A percentile compares a stretch with the other conserved stretches of the same genome.
phyloP scores from a whole-genome alignment of 176 grass and related monocot genomes.

The Oryza longistaminata region DNA sequence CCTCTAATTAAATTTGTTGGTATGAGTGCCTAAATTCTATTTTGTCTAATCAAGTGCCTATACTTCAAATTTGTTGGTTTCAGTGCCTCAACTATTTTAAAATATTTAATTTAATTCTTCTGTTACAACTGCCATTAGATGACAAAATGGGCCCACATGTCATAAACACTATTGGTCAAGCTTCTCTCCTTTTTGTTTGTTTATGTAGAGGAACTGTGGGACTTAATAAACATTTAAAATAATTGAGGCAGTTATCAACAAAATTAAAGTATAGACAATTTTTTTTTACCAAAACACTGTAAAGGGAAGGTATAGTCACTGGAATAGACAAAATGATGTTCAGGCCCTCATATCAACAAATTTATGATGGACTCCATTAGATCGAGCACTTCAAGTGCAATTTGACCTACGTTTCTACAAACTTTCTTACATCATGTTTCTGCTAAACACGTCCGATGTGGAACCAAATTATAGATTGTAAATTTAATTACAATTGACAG shows the following conservation, averaged over 20 bases:
- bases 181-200: background rate
- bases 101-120: background rate
- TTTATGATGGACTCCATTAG: background rate
- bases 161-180: background rate
- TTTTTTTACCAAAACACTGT: too few species aligned
- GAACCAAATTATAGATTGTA: slow-evolving; percentile 15
- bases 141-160: background rate
- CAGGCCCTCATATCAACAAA: background rate
- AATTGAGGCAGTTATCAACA: background rate
- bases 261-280: background rate
- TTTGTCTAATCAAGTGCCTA: background rate
- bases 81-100: background rate
- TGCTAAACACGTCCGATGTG: background rate
- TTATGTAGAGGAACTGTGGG: background rate
- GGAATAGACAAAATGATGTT: background rate
- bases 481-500: slow-evolving; percentile 22
- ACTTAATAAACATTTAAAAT: background rate
- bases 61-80: too few species aligned
- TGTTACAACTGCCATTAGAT: background rate
- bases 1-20: too few species aligned
- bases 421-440: background rate
- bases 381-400: background rate
- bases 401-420: background rate
- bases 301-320: background rate
- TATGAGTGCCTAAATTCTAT: background rate